Conservation (phyloP, 2,329 filamentous ascomycete species). For the Diaporthe amygdali region DNA sequence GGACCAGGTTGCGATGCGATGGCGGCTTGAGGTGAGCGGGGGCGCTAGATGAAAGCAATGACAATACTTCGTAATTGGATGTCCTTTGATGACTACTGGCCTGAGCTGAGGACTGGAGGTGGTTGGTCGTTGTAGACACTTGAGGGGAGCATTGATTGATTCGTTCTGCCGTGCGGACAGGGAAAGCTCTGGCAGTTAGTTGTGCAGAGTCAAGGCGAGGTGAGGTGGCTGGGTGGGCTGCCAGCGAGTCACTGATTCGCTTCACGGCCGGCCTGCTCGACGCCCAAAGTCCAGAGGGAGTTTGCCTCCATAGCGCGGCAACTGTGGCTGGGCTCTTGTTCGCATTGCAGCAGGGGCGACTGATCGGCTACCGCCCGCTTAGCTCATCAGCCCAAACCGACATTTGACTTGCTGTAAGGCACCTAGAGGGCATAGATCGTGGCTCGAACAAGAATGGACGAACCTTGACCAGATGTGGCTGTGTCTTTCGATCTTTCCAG, state of each 20-base stretch:
- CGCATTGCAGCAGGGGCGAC: neutral
- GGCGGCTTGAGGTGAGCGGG: neutral
- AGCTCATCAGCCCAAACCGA: neutral
- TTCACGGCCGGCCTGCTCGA: neutral
- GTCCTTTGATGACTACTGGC: neutral
- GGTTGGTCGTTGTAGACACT: neutral
- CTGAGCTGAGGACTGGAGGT: neutral
- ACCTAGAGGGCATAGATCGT: neutral
- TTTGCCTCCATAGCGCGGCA: neutral
- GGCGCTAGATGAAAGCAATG: neutral
- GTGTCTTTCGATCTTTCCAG: neutral
- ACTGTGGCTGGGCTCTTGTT: neutral
- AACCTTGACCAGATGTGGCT: neutral
- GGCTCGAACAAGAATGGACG: neutral
- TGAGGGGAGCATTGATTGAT: neutral
- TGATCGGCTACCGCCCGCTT: neutral
- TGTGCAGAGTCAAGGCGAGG: neutral
- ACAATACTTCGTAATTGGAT: neutral
- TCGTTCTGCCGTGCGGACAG: neutral
- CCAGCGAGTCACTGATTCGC: neutral
- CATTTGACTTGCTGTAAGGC: neutral
- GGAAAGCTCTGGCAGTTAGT: neutral
- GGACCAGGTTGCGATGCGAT: neutral
- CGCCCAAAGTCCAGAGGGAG: neutral
- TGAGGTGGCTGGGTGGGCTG: neutral